Conservation (phyloP, 148 eudicot genomes). For the Heliamphora exappendiculata region DNA sequence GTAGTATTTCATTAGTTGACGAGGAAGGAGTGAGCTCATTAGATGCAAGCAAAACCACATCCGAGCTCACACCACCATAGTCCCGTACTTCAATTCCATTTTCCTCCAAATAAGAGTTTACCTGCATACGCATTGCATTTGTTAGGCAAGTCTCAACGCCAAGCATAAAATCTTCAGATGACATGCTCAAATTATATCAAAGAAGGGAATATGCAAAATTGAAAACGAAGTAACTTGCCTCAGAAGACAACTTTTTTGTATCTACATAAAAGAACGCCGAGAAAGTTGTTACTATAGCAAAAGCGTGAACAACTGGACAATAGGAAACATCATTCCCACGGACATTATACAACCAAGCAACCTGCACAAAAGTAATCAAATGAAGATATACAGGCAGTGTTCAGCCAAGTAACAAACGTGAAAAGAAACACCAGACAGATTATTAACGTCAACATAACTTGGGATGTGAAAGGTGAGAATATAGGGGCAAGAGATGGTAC, state of each 20-base stretch:
- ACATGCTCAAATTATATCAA: neutral
- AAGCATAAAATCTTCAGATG: neutral
- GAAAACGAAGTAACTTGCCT: constrained; percentile 42
- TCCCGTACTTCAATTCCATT: constrained; percentile 76
- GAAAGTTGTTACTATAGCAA: constrained; percentile 61
- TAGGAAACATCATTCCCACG: constrained; percentile 91
- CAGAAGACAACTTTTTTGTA: constrained; percentile 67
- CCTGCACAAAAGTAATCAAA: constrained; percentile 38
- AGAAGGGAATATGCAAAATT: neutral
- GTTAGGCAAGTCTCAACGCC: neutral
- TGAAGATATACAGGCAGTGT: constrained; percentile 4
- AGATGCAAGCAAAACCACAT: constrained; percentile 65
- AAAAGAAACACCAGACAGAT: neutral
- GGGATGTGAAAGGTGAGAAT: neutral
- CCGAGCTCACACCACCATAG: constrained; percentile 61
- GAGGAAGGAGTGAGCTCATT: constrained; percentile 47
- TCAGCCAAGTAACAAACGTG: neutral
- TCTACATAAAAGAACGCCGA: constrained; percentile 88
- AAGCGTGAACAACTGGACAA: constrained; percentile 90
- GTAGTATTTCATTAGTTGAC: constrained; percentile 21
- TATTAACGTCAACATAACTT: neutral
- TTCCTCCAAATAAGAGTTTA: constrained; percentile 48
- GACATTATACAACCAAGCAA: constrained; percentile 88
- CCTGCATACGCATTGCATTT: constrained; percentile 32
- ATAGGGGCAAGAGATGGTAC: neutral